Percentiles rank a stretch among this genome's conserved stretches.
Conservation (phyloP, 2,329 filamentous ascomycete genomes). For the Aspergillus ibericus region DNA sequence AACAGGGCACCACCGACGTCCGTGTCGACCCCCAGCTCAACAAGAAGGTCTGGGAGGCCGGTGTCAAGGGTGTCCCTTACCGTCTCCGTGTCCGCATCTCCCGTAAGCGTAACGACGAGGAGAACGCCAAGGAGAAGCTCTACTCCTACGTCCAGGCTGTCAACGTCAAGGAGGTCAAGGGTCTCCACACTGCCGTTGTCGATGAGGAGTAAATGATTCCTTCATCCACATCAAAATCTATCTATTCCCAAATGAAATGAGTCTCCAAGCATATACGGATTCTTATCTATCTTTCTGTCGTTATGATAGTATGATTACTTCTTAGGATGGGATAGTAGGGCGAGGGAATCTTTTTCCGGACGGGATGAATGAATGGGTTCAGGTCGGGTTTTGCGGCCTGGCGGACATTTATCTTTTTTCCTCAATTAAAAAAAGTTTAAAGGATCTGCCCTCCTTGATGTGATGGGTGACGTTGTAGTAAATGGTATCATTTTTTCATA, state of each 20-base stretch:
- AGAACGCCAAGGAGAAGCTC: conserved; percentile 98
- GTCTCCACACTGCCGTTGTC: conserved; percentile 88
- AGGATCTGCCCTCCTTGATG: too few species aligned
- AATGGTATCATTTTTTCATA: too few species aligned
- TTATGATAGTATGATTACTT: not conserved
- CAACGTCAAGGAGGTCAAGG: conserved; percentile 99
- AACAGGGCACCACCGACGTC: conserved; percentile 91
- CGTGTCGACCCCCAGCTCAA: conserved; percentile 98
- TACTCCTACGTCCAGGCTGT: conserved; percentile 99
- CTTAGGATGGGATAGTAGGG: too few species aligned
- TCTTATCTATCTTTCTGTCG: not conserved
- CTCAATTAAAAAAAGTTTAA: too few species aligned
- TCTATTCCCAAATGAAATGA: not conserved
- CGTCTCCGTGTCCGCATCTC: conserved; percentile 97
- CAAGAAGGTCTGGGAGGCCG: conserved; percentile 99
- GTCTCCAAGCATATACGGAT: not conserved
- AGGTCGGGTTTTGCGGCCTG: too few species aligned
- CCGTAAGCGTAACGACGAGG: conserved; percentile 99
- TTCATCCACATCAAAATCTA: not conserved
- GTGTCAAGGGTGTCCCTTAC: conserved; percentile 98
- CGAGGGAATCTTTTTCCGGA: too few species aligned
- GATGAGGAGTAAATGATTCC: conserved; percentile 57
- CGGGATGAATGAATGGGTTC: too few species aligned
- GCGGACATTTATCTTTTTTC: too few species aligned
- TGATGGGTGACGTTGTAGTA: too few species aligned